These are phyloP conservation scores for Saccharomyces pastorianus DNA, from an alignment of 1,139 yeast species.

Conservation along the genomic window DNA sequence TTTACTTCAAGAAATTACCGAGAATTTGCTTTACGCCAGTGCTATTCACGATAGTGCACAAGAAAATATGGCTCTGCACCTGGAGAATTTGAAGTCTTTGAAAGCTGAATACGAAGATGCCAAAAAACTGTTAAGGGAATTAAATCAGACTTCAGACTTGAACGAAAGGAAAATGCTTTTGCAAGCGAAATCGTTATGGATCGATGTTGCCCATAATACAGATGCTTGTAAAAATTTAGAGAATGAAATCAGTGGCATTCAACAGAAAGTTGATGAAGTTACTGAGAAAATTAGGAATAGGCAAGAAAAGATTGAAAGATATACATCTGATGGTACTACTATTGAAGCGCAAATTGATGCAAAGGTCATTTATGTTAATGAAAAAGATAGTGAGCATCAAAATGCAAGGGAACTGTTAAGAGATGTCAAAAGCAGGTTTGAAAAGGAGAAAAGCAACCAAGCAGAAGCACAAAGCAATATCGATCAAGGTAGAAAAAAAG, in stretches of 20 bases:
- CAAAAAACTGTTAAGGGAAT: constrained; percentile 28
- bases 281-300: constrained; percentile 17
- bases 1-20: constrained; percentile 52
- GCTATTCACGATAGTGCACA: constrained; percentile 17
- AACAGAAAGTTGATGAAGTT: constrained; percentile 24
- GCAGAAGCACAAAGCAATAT: constrained; percentile 31
- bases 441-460: constrained; percentile 21
- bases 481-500: constrained; percentile 26
- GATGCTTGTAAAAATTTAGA: constrained; percentile 21
- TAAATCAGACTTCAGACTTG: constrained; percentile 32
- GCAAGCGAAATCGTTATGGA: constrained; percentile 63
- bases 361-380: constrained; percentile 22
- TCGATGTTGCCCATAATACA: constrained; percentile 34
- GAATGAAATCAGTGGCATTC: constrained; percentile 20
- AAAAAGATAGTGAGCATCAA: constrained; percentile 20
- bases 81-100: constrained; percentile 24
- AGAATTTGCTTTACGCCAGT: constrained; percentile 41
- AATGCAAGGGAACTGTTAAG: constrained; percentile 22
- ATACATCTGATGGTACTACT: constrained; percentile 14
- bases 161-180: constrained; percentile 39
- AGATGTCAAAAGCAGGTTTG: constrained; percentile 15
- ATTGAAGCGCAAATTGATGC: constrained; percentile 20
- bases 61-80: constrained; percentile 23
- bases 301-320: constrained; percentile 22
- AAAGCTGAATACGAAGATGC: constrained; percentile 32